These are phyloP conservation scores for Stephania cephalantha DNA, from an alignment of 164 flowering plant genomes.

Conservation along the genomic window DNA sequence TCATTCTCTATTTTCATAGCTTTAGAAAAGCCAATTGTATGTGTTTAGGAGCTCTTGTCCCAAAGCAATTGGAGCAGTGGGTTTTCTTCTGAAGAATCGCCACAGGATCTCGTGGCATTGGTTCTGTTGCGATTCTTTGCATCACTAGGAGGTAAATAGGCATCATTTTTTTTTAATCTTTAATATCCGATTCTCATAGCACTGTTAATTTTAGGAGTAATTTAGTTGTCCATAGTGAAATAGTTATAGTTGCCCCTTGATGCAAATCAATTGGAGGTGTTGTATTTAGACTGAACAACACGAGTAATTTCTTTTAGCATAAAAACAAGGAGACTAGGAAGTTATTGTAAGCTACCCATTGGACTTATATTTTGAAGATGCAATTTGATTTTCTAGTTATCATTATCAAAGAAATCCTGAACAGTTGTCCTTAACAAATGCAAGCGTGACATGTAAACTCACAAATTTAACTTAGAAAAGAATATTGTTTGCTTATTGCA, in stretches of 20 bases:
- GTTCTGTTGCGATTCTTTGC: constrained; percentile 99
- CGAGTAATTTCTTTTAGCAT: neutral
- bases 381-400: too few relatives aligned
- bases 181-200: neutral
- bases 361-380: neutral
- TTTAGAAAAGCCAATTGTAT: too few relatives aligned
- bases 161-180: neutral
- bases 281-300: neutral
- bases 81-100: too few relatives aligned
- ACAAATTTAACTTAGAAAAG: neutral
- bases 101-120: constrained; percentile 98
- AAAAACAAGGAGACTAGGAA: neutral
- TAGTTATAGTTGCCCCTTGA: neutral
- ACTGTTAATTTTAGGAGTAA: neutral
- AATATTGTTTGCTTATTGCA: neutral
- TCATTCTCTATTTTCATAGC: too few relatives aligned
- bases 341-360: neutral
- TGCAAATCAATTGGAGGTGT: neutral
- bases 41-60: too few relatives aligned
- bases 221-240: neutral
- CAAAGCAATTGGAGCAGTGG: too few relatives aligned
- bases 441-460: neutral
- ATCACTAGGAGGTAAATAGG: constrained; percentile 84
- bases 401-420: neutral
- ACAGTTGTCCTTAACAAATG: neutral